These are phyloP conservation scores for Poa pratensis DNA, from an alignment of 176 grass and related monocot genomes.

Conservation along the genomic window DNA sequence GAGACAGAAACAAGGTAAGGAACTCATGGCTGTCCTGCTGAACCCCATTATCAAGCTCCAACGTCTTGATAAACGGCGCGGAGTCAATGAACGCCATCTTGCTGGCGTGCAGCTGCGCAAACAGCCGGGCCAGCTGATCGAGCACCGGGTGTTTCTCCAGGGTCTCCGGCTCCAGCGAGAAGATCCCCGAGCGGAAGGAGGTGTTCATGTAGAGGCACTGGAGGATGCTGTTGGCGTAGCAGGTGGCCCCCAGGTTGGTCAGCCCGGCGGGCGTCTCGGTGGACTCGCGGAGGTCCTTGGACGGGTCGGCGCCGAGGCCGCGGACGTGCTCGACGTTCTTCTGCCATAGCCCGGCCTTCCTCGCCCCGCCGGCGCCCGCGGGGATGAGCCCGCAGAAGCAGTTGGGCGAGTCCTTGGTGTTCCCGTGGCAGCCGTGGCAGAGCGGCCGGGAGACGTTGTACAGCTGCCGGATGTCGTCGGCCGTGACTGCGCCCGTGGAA, in stretches of 20 bases:
- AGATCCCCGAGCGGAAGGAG: constrained; percentile 75
- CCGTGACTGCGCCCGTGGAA: constrained; percentile 60
- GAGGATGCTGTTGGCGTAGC: constrained; percentile 98
- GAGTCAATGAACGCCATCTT: constrained; percentile 91
- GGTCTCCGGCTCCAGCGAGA: constrained; percentile 77
- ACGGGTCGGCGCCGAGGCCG: constrained; percentile 70
- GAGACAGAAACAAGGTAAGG: constrained; percentile 91
- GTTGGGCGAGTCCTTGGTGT: constrained; percentile 91
- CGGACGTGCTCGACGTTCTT: constrained; percentile 72
- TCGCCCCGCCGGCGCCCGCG: constrained; percentile 51
- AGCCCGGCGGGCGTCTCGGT: constrained; percentile 81
- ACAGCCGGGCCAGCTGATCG: constrained; percentile 80
- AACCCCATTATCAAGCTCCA: constrained; percentile 93
- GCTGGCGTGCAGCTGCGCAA: constrained; percentile 85
- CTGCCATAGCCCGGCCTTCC: constrained; percentile 86
- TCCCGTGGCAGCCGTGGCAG: constrained; percentile 90
- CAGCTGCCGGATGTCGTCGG: constrained; percentile 70
- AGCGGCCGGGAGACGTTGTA: constrained; percentile 65
- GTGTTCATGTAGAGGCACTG: constrained; percentile 99
- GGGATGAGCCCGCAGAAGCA: constrained; percentile 92
- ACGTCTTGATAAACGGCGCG: constrained; percentile 77
- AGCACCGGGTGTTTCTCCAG: constrained; percentile 81
- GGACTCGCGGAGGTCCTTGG: constrained; percentile 70
- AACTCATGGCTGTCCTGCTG: constrained; percentile 99
- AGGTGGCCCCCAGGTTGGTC: constrained; percentile 93